Conservation (phyloP, 2,329 filamentous ascomycete species). For the Bipolaris zeicola region DNA sequence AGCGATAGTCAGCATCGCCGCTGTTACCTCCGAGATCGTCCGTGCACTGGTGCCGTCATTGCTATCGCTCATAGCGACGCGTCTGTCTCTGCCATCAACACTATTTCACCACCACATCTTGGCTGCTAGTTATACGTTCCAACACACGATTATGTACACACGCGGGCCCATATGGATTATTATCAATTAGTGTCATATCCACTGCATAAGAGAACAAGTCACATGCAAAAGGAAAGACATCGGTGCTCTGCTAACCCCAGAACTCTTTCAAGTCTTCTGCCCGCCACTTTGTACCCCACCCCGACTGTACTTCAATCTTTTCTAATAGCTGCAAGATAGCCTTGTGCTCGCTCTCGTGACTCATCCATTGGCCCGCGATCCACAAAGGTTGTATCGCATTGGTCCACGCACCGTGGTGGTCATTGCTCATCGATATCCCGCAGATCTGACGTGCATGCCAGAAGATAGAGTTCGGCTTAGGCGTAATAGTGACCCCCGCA, state of each 20-base stretch:
- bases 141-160: not conserved
- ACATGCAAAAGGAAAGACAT: not conserved
- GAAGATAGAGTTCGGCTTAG: slow-evolving; percentile 44
- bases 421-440: slow-evolving; percentile 53
- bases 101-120: not conserved
- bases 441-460: slow-evolving; percentile 57
- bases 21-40: slow-evolving; percentile 9
- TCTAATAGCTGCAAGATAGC: slow-evolving; percentile 57
- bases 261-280: slow-evolving; percentile 59
- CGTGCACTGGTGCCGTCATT: slow-evolving; percentile 15
- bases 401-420: slow-evolving; percentile 54
- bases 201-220: too few relatives aligned
- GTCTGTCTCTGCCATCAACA: not conserved
- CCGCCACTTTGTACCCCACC: slow-evolving; percentile 61
- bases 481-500: slow-evolving; percentile 20
- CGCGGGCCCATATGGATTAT: not conserved
- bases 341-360: slow-evolving; percentile 51
- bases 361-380: slow-evolving; percentile 57
- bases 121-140: not conserved
- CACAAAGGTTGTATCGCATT: slow-evolving; percentile 56
- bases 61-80: not conserved
- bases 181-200: not conserved
- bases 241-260: slow-evolving; percentile 50
- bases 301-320: slow-evolving; percentile 59
- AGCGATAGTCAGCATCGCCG: slow-evolving; percentile 15